Base-by-base conservation (phyloP, 2,329 filamentous ascomycete genomes). In the Trichoderma atrobrunneum region DNA sequence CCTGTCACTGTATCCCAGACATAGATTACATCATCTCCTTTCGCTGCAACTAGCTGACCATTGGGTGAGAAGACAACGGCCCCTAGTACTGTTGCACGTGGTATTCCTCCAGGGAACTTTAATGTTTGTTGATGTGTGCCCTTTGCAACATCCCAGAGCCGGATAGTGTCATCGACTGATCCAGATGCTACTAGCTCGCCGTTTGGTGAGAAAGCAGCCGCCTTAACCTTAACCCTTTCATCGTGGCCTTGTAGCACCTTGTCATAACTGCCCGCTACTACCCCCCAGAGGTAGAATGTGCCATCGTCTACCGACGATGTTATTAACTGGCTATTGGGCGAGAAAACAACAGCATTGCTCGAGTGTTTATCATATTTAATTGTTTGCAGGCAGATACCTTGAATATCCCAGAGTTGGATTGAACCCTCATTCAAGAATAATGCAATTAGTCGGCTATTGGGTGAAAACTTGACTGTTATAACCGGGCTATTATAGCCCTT, bases 191-290 rank as follows among this genome's bases (percentile, higher is more conserved):
- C 36, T 43, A 43, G 16, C 16, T 43, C 16, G 6, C 36, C 16
- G 6, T 43, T 43, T 43, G 36, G 36, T 43, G 36, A 43, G 36
- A 43, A 43, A 43, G 16, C 3, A 43, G 36, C 36, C 16, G 16
- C 0, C 7, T 0, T 18, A 5, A 4, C 36, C 36, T 14, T 3
- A 39, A 2, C n/a, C n/a, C n/a, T n/a, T n/a, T n/a, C 6, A 18
- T 43, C 3, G 16, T 43, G 36, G 36, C 1, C 16, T 43, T 43
- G 8, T 4, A 43, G 7, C 1, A 43, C 36, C 36, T 43, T 43
- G 36, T 43, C 2, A 3, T 3, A 43, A 1, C 16, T 18, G 36
- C 36, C 16, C 16, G 36, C 8, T 43, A 18, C 16, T 18, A 0
- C 16, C 36, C 8, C 36, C 36, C 36, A 43, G 36, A 43, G 16